phyloP scores from a whole-genome alignment of 108 stramenopile genomes.

The Stephanodiscus triporus region DNA sequence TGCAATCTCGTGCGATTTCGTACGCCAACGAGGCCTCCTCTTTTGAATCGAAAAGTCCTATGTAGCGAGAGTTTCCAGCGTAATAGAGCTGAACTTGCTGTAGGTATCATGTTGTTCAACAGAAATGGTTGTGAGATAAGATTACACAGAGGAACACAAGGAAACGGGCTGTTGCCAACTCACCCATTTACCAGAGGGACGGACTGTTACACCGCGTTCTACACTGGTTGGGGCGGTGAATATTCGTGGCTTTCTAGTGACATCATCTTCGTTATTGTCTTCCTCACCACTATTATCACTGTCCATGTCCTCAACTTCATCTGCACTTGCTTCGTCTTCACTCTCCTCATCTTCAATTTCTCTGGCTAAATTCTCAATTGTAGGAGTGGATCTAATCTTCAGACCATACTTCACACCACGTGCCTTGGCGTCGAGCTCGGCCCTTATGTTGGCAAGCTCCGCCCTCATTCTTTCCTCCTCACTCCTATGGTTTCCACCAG shows the following conservation, averaged over 20 bases:
- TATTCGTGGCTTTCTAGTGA: constrained; percentile 9
- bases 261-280: background rate
- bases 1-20: constrained; percentile 72
- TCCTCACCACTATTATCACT: background rate
- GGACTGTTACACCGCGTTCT: constrained; percentile 80
- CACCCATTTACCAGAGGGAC: constrained; percentile 87
- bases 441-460: constrained; percentile 15
- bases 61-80: constrained; percentile 82
- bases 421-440: constrained; percentile 8
- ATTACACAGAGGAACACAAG: background rate
- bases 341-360: constrained; percentile 6
- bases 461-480: constrained; percentile 6
- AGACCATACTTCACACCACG: constrained; percentile 5
- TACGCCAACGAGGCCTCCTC: constrained; percentile 81
- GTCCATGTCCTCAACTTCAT: constrained; percentile 1
- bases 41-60: constrained; percentile 82
- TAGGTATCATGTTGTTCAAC: constrained; percentile 5
- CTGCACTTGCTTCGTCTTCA: constrained; percentile 9
- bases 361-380: background rate
- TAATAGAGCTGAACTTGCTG: constrained; percentile 86
- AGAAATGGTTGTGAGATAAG: background rate
- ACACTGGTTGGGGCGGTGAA: constrained; percentile 38
- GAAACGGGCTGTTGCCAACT: constrained; percentile 3
- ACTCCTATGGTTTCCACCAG: background rate
- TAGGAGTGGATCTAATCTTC: background rate